phyloP scores from a whole-genome alignment of 768 basidiomycete species.

The Vishniacozyma victoriae region DNA sequence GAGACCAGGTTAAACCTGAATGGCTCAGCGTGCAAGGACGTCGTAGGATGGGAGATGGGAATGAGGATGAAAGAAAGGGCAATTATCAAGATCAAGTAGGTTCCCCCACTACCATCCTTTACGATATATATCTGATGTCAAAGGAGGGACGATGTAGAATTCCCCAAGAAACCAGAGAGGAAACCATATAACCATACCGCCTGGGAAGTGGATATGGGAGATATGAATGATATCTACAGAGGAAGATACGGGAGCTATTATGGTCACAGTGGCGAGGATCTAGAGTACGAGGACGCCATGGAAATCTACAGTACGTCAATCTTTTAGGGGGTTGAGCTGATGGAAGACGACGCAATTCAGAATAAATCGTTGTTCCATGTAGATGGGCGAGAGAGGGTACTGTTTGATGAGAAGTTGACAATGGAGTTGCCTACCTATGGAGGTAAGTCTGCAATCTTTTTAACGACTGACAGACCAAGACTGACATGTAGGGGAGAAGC shows the following conservation, averaged over 20 bases:
- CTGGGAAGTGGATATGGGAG: neutral
- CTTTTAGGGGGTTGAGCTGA: no score
- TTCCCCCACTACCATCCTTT: neutral
- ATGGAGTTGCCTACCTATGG: conserved; percentile 3
- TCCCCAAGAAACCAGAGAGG: conserved; percentile 11
- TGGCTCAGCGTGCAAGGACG: conserved; percentile 17
- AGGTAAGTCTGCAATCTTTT: neutral
- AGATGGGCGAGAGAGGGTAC: conserved; percentile 14
- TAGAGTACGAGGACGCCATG: no score
- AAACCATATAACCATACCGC: neutral
- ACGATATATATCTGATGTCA: no score
- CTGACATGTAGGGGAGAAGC: no score
- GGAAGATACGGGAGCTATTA: neutral
- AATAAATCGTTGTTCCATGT: conserved; percentile 17
- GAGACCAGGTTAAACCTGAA: conserved; percentile 20
- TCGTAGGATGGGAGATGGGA: conserved; percentile 21
- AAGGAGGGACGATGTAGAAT: conserved; percentile 1
- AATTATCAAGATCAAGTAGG: conserved; percentile 24
- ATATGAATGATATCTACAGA: conserved; percentile 12
- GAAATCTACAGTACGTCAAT: no score
- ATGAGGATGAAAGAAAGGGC: conserved; percentile 27
- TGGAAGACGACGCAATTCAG: conserved; percentile 11
- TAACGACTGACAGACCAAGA: neutral
- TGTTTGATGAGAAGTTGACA: conserved; percentile 15
- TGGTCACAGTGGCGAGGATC: neutral